Evolutionary conservation across 140 eudicot species (phyloP).

Genomic region (Oenanthe javanica): DNA sequence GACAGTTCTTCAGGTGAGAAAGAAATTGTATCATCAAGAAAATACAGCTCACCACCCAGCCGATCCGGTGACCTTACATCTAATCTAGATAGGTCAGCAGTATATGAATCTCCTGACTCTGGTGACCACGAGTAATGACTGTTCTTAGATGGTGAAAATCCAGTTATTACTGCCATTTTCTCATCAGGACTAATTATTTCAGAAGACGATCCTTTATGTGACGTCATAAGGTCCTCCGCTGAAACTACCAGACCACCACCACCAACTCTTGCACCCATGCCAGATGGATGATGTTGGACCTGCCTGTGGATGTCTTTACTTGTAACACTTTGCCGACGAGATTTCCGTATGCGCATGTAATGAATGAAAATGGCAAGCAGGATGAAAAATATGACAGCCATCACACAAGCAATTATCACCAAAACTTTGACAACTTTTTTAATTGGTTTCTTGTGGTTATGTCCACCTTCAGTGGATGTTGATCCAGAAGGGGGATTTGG

Average conservation of each 20-base stretch:
- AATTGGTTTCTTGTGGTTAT: constrained; percentile 39
- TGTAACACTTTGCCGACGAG: constrained; percentile 38
- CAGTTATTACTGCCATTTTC: constrained; percentile 49
- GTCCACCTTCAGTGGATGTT: constrained; percentile 19
- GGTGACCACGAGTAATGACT: constrained; percentile 96
- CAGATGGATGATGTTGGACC: constrained; percentile 31
- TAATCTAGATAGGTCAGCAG: constrained; percentile 67
- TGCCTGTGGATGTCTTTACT: constrained; percentile 41
- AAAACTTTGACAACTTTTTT: constrained; percentile 54
- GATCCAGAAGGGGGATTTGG: constrained; percentile 82
- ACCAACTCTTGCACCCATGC: constrained; percentile 28
- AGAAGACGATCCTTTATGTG: constrained; percentile 75
- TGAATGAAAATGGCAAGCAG: constrained; percentile 64
- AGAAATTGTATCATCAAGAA: constrained; percentile 82
- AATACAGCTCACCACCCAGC: constrained; percentile 85
- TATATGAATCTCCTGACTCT: constrained; percentile 82
- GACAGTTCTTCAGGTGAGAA: constrained; percentile 89
- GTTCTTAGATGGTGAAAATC: constrained; percentile 76
- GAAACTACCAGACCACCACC: constrained; percentile 51
- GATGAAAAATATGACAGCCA: constrained; percentile 54
- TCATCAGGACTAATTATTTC: constrained; percentile 71
- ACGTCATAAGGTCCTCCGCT: constrained; percentile 47
- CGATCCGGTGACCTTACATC: constrained; percentile 90
- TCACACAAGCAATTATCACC: constrained; percentile 65
- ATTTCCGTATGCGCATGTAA: constrained; percentile 44